phyloP scores from a whole-genome alignment of 2,329 filamentous ascomycete species.

The Geosmithia flava region DNA sequence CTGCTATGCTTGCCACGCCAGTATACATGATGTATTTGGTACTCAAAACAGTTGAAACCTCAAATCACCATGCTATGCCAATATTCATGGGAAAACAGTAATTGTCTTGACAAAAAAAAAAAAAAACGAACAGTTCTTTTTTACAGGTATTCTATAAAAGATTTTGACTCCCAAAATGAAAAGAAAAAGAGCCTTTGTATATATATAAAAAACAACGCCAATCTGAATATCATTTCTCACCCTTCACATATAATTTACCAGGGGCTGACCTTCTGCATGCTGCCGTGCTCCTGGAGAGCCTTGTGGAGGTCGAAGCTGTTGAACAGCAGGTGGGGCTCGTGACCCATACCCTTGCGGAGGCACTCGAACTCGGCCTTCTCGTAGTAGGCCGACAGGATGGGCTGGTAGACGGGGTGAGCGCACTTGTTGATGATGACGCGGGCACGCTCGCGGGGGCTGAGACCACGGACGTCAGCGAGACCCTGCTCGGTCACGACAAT shows the following conservation, averaged over 20 bases:
- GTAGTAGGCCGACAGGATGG: slow-evolving; percentile 73
- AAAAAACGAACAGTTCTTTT: background rate
- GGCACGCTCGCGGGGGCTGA: slow-evolving; percentile 69
- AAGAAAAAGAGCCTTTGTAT: background rate
- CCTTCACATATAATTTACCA: slow-evolving; percentile 29
- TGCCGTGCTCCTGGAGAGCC: slow-evolving; percentile 69
- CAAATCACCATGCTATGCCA: no score
- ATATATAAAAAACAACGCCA: background rate
- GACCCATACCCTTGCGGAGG: slow-evolving; percentile 74
- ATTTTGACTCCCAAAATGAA: background rate
- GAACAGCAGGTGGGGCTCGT: slow-evolving; percentile 80
- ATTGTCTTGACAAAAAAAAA: background rate
- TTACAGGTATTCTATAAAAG: background rate
- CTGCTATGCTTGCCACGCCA: no score
- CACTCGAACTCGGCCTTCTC: slow-evolving; percentile 81
- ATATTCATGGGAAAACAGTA: background rate
- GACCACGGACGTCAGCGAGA: slow-evolving; percentile 72
- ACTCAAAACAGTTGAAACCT: no score
- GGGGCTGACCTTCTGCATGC: slow-evolving; percentile 66
- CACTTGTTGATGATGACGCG: slow-evolving; percentile 80
- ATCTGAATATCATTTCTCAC: background rate
- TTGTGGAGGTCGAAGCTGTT: slow-evolving; percentile 84
- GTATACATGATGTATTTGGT: no score
- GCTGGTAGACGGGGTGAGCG: slow-evolving; percentile 72
- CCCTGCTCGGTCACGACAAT: slow-evolving; percentile 70